These are phyloP conservation scores for Lasiosphaeris hirsuta DNA, from an alignment of 495 filamentous ascomycete species.

Conservation along the genomic window DNA sequence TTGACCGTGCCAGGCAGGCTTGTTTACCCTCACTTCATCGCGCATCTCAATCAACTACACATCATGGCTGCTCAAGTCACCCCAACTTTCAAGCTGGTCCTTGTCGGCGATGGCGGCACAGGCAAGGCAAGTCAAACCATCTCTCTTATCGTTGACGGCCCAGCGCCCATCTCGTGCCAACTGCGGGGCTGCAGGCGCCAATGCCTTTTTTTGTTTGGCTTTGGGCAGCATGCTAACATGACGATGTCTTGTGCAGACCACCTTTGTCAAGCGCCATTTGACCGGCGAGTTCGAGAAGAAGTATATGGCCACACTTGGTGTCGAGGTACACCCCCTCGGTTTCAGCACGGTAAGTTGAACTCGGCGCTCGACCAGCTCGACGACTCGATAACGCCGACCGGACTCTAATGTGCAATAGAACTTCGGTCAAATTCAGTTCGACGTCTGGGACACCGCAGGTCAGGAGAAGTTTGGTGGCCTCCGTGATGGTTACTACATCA, in stretches of 20 bases:
- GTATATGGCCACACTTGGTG: conserved; percentile 99
- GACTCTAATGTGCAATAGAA: conserved; percentile 56
- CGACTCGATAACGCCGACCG: conserved; percentile 8
- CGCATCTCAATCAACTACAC: conserved; percentile 24
- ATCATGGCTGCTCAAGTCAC: conserved; percentile 60
- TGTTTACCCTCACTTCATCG: conserved; percentile 26
- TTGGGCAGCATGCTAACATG: conserved; percentile 23
- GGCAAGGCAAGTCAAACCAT: conserved; percentile 76
- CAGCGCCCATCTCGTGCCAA: conserved; percentile 5
- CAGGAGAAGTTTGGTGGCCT: conserved; percentile 99
- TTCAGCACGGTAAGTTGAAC: conserved; percentile 79
- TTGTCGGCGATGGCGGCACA: conserved; percentile 99
- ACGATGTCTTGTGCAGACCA: conserved; percentile 62
- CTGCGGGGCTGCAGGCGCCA: conserved; percentile 24
- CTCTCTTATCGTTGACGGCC: conserved; percentile 14
- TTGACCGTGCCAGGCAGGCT: conserved; percentile 21
- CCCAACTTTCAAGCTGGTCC: conserved; percentile 97
- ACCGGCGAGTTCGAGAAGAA: conserved; percentile 99
- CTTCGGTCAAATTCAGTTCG: conserved; percentile 94
- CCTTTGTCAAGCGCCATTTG: conserved; percentile 99
- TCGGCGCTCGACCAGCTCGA: background rate
- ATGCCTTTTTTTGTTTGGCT: background rate
- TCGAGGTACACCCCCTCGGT: conserved; percentile 93
- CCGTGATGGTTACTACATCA: conserved; percentile 99
- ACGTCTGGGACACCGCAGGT: conserved; percentile 99